Evolutionary conservation across 139 green algal species (phyloP).

Genomic region (Coccomyxa sp.): DNA sequence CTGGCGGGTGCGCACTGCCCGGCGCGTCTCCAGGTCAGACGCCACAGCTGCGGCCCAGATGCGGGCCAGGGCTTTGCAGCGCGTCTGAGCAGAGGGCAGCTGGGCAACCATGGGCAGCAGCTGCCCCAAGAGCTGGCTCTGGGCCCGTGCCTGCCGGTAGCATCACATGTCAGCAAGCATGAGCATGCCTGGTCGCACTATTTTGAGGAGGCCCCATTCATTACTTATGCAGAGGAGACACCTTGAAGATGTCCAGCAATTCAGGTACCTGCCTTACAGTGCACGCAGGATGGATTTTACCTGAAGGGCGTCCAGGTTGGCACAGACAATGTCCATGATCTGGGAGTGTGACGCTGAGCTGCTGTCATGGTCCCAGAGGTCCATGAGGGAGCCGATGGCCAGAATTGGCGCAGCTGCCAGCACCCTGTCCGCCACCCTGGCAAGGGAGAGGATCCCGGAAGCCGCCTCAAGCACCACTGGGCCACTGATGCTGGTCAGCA

Average conservation of each 20-base stretch:
- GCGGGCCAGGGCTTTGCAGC: constrained; percentile 9
- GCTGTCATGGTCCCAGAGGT: constrained; percentile 26
- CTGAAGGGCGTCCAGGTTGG: constrained; percentile 9
- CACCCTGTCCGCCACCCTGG: neutral
- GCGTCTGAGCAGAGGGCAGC: constrained; percentile 7
- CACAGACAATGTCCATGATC: constrained; percentile 9
- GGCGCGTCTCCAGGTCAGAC: constrained; percentile 15
- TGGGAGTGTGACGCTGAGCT: constrained; percentile 2
- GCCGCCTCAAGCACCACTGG: constrained; percentile 15
- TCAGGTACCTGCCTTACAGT: too few relatives aligned
- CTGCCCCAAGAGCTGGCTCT: constrained; percentile 12
- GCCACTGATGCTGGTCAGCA: constrained; percentile 3
- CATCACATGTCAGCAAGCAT: neutral
- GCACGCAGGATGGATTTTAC: too few relatives aligned
- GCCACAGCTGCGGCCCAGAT: constrained; percentile 5
- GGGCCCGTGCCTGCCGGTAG: neutral
- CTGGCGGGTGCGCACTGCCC: constrained; percentile 1
- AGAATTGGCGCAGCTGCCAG: constrained; percentile 1
- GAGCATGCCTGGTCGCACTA: too few relatives aligned
- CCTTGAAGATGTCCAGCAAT: too few relatives aligned
- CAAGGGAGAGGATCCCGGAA: constrained; percentile 6
- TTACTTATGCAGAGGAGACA: too few relatives aligned
- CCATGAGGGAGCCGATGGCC: constrained; percentile 18
- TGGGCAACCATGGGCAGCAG: constrained; percentile 20
- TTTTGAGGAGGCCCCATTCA: too few relatives aligned